Conservation (phyloP, 768 basidiomycete genomes). For the Leccinum disarticulatum region DNA sequence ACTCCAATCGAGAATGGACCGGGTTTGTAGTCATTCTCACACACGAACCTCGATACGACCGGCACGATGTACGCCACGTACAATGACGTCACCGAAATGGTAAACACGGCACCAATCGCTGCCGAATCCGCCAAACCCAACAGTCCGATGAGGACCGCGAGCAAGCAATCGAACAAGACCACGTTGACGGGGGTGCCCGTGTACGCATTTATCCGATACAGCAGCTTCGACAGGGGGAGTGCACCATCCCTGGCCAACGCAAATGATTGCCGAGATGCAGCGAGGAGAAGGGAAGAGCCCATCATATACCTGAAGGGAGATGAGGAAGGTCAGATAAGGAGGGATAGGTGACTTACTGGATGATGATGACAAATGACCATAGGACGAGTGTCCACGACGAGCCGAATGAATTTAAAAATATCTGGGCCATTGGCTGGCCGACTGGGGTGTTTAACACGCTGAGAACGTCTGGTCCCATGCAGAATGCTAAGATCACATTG, state of each 20-base stretch:
- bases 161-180: conserved; percentile 49
- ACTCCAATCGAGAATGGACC: conserved; percentile 47
- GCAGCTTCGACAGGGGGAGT: conserved; percentile 51
- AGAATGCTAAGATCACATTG: conserved; percentile 53
- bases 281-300: conserved; percentile 43
- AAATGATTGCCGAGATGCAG: conserved; percentile 52
- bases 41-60: conserved; percentile 47
- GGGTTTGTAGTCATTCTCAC: conserved; percentile 42
- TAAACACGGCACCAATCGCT: conserved; percentile 58
- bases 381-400: conserved; percentile 42
- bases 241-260: conserved; percentile 60
- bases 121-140: conserved; percentile 51
- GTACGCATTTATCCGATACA: conserved; percentile 55
- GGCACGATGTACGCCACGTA: conserved; percentile 47
- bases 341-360: conserved; percentile 33
- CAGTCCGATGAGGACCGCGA: conserved; percentile 47
- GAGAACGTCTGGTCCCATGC: conserved; percentile 51
- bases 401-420: conserved; percentile 42
- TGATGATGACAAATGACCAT: conserved; percentile 53
- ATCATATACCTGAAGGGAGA: conserved; percentile 41
- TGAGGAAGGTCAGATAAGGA: background rate
- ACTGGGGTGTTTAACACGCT: conserved; percentile 32
- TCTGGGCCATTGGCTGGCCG: conserved; percentile 40
- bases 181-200: conserved; percentile 56
- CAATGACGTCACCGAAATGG: conserved; percentile 42